Evolutionary conservation across 176 grass and related monocot genomes (phyloP).

Genomic region (Poa annua): DNA sequence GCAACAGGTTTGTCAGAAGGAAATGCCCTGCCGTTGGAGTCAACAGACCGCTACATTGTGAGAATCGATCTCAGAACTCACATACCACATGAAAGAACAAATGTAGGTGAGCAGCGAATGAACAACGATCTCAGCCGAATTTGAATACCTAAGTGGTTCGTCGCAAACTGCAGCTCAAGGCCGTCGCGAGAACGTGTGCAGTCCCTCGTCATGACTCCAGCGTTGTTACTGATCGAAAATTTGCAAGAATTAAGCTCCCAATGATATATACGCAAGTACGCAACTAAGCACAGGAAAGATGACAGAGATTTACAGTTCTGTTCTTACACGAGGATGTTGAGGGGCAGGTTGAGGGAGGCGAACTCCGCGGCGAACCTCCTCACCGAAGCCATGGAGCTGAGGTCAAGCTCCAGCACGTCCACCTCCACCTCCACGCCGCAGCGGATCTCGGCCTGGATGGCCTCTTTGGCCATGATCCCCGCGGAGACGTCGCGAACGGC

Average conservation of each 20-base stretch:
- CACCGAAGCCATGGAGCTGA: constrained; percentile 67
- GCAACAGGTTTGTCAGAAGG: constrained; percentile 77
- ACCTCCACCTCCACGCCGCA: constrained; percentile 45
- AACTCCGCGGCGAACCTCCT: constrained; percentile 59
- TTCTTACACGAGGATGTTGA: constrained; percentile 73
- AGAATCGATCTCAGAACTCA: background rate
- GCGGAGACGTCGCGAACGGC: constrained; percentile 54
- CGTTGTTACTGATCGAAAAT: constrained; percentile 45
- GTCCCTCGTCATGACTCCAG: constrained; percentile 35
- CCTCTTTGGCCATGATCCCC: constrained; percentile 46
- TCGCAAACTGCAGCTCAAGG: constrained; percentile 77
- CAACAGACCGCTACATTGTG: background rate
- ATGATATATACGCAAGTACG: background rate
- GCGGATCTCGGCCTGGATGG: constrained; percentile 41
- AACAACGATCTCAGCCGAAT: background rate
- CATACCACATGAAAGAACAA: background rate
- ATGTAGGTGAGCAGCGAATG: background rate
- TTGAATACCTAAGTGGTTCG: constrained; percentile 70
- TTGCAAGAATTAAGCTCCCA: background rate
- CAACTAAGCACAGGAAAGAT: background rate
- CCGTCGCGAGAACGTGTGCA: constrained; percentile 40
- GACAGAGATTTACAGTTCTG: background rate
- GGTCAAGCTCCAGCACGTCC: constrained; percentile 72
- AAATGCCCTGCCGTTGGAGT: constrained; percentile 70
- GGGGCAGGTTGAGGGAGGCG: constrained; percentile 49